phyloP scores from a whole-genome alignment of 2,329 filamentous ascomycete genomes.

The Nannizziopsis barbatae region DNA sequence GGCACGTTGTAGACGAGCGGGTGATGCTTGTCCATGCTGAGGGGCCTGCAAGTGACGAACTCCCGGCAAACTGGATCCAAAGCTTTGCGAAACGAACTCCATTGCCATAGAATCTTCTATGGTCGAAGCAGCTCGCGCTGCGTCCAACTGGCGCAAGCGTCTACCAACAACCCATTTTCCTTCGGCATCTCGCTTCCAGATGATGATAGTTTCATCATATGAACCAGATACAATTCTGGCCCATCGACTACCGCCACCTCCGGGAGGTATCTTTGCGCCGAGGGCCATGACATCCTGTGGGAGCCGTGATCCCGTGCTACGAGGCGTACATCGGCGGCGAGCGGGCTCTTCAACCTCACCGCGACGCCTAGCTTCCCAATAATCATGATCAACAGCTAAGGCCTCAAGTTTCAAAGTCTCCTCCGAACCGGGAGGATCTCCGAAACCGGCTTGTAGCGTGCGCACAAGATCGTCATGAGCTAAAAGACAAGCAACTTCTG shows the following conservation, averaged over 20 bases:
- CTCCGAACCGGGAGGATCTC: slow-evolving; percentile 69
- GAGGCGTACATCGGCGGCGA: slow-evolving; percentile 41
- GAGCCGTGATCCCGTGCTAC: slow-evolving; percentile 61
- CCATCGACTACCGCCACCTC: slow-evolving; percentile 78
- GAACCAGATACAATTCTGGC: slow-evolving; percentile 94
- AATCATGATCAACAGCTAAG: slow-evolving; percentile 59
- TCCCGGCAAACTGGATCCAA: neutral
- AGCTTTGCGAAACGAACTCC: slow-evolving; percentile 4
- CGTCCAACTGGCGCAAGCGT: slow-evolving; percentile 54
- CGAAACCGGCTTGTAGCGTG: slow-evolving; percentile 90
- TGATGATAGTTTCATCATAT: slow-evolving; percentile 90
- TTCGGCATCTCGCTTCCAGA: slow-evolving; percentile 79
- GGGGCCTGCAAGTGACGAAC: neutral
- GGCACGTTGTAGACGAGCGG: neutral
- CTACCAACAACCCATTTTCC: slow-evolving; percentile 75
- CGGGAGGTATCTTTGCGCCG: slow-evolving; percentile 78
- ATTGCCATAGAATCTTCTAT: slow-evolving; percentile 12
- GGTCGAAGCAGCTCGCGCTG: slow-evolving; percentile 28
- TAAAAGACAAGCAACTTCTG: slow-evolving; percentile 77
- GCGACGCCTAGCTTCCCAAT: slow-evolving; percentile 48
- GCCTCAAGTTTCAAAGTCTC: slow-evolving; percentile 65
- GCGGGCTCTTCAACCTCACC: slow-evolving; percentile 38
- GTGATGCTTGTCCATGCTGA: neutral
- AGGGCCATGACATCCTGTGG: slow-evolving; percentile 64
- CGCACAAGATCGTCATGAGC: slow-evolving; percentile 78